Evolutionary conservation across 2,329 filamentous ascomycete species (phyloP).

Genomic region (Calonectria pauciramosa): DNA sequence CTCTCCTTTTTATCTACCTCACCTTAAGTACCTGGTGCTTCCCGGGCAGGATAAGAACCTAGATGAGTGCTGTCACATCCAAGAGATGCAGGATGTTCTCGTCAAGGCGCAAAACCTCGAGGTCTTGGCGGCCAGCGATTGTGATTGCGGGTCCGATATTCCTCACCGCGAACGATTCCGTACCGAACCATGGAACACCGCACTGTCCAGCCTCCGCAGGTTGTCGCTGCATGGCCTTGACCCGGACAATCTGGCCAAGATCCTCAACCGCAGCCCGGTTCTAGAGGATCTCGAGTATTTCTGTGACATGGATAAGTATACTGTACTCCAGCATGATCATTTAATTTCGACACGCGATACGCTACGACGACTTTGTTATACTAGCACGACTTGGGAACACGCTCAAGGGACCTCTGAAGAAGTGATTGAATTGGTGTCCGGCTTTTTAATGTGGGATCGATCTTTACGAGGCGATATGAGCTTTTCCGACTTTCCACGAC

Average conservation of each 20-base stretch:
- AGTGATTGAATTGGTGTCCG: conserved; percentile 41
- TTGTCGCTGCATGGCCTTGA: conserved; percentile 45
- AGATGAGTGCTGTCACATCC: conserved; percentile 46
- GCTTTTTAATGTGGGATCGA: conserved; percentile 42
- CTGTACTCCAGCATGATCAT: conserved; percentile 41
- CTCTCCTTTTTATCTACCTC: conserved; percentile 44
- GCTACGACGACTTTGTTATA: conserved; percentile 43
- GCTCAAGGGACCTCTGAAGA: conserved; percentile 40
- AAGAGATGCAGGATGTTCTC: conserved; percentile 46
- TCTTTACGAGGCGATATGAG: conserved; percentile 41
- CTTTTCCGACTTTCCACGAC: conserved; percentile 43
- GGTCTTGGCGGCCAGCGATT: conserved; percentile 41
- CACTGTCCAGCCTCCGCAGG: conserved; percentile 41
- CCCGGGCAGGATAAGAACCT: conserved; percentile 41
- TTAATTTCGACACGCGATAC: conserved; percentile 34
- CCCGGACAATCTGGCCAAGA: conserved; percentile 44
- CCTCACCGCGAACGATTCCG: conserved; percentile 43
- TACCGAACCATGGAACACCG: conserved; percentile 42
- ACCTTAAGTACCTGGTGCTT: conserved; percentile 45
- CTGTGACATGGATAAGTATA: conserved; percentile 47
- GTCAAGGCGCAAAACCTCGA: conserved; percentile 45
- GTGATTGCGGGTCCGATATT: conserved; percentile 44
- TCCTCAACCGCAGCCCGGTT: conserved; percentile 41
- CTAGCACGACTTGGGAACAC: conserved; percentile 44
- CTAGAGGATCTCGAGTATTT: conserved; percentile 46